Percentiles rank a stretch among this genome's conserved stretches.
Conservation (phyloP, 2,329 filamentous ascomycete species). For the Xylariaceae sp. region DNA sequence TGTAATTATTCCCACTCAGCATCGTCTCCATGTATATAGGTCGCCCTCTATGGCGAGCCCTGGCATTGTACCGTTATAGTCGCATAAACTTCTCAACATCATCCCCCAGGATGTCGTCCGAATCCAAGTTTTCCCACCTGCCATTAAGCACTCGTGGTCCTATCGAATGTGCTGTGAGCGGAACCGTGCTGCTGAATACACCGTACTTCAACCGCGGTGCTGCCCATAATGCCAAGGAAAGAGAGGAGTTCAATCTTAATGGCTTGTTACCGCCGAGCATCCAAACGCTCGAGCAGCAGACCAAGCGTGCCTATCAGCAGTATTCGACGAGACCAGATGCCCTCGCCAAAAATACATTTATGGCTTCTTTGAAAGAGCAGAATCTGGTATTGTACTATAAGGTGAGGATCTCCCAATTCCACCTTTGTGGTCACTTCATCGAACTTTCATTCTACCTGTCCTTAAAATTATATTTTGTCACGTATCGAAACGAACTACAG, state of each 20-base stretch:
- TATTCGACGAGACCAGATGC: slow-evolving; percentile 68
- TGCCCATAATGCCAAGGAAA: slow-evolving; percentile 73
- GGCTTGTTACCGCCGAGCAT: slow-evolving; percentile 75
- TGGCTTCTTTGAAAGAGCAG: slow-evolving; percentile 84
- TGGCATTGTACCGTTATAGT: slow-evolving; percentile 16
- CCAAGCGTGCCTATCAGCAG: slow-evolving; percentile 78
- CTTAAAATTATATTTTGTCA: background rate
- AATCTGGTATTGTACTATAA: slow-evolving; percentile 83
- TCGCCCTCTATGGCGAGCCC: slow-evolving; percentile 19
- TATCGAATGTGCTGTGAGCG: slow-evolving; percentile 55
- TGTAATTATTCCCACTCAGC: slow-evolving; percentile 12
- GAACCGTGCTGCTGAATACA: slow-evolving; percentile 64
- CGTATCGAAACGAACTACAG: background rate
- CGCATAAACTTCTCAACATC: slow-evolving; percentile 23
- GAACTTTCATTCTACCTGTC: background rate
- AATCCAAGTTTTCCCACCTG: slow-evolving; percentile 49
- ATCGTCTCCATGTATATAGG: slow-evolving; percentile 28
- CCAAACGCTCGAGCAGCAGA: slow-evolving; percentile 79
- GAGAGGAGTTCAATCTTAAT: slow-evolving; percentile 70
- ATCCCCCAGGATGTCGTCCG: slow-evolving; percentile 35
- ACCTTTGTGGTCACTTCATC: background rate
- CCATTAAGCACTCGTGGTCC: slow-evolving; percentile 55
- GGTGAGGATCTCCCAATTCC: slow-evolving; percentile 47
- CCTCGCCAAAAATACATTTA: slow-evolving; percentile 84
- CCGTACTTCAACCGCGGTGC: slow-evolving; percentile 84